Evolutionary conservation across 257 asterid species (phyloP).

Genomic region (Solanum piurae): DNA sequence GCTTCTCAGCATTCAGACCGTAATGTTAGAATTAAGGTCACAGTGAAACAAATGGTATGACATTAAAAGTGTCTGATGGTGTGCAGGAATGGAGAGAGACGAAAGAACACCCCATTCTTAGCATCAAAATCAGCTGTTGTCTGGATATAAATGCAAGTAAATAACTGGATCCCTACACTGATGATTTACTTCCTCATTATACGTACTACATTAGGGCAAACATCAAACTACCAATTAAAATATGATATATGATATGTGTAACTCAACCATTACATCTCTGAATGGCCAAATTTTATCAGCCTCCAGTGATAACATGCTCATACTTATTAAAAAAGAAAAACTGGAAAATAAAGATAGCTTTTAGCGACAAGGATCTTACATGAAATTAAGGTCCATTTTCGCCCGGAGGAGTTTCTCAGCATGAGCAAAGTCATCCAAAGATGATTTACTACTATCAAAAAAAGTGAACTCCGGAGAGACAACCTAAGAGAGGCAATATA

Average conservation of each 20-base stretch:
- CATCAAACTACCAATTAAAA: background rate
- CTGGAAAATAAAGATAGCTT: background rate
- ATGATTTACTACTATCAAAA: slow-evolving; percentile 80
- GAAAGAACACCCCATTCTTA: background rate
- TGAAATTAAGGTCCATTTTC: slow-evolving; percentile 89
- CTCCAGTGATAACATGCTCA: background rate
- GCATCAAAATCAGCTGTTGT: background rate
- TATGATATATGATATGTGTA: background rate
- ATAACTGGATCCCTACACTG: background rate
- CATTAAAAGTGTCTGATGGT: background rate
- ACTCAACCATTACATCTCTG: background rate
- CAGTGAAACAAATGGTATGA: background rate
- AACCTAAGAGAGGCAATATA: slow-evolving; percentile 40
- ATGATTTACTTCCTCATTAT: background rate
- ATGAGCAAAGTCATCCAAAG: slow-evolving; percentile 71
- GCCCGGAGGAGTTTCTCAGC: slow-evolving; percentile 98
- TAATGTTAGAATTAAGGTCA: background rate
- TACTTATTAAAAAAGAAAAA: background rate
- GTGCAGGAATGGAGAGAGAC: background rate
- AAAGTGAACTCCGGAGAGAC: slow-evolving; percentile 97
- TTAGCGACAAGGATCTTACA: slow-evolving; percentile 45
- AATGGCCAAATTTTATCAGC: background rate
- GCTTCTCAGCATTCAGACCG: background rate
- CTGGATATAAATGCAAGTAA: background rate
- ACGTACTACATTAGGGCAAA: background rate